Conservation (phyloP, 192 early-diverging fungal species). For the Cladochytrium replicatum region DNA sequence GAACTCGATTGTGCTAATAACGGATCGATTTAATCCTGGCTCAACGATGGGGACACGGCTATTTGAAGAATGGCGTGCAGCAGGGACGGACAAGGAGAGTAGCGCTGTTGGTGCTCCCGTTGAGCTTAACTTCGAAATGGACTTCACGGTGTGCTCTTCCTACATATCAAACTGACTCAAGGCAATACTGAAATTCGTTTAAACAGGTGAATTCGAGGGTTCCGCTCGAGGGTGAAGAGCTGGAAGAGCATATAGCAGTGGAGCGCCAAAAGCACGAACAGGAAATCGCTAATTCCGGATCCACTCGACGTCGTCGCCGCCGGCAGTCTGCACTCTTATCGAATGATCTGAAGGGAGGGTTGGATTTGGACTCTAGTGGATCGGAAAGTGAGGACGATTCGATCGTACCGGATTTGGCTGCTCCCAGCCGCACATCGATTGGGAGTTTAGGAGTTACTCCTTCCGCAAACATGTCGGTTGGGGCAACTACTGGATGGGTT, state of each 20-base stretch:
- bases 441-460: too few species aligned
- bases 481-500: too few species aligned
- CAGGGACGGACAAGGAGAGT: conserved; percentile 15
- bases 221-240: conserved; percentile 76
- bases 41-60: conserved; percentile 57
- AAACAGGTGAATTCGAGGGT: conserved; percentile 44
- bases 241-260: conserved; percentile 54
- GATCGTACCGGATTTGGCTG: too few species aligned
- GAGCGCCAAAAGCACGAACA: conserved; percentile 57
- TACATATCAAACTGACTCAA: background rate
- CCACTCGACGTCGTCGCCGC: too few species aligned
- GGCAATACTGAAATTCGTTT: background rate
- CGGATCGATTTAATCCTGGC: conserved; percentile 63
- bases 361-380: too few species aligned
- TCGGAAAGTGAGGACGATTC: too few species aligned
- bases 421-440: too few species aligned
- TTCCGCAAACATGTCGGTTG: too few species aligned
- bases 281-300: conserved; percentile 58
- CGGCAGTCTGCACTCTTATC: too few species aligned
- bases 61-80: conserved; percentile 51
- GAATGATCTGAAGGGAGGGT: too few species aligned
- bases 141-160: conserved; percentile 8
- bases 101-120: conserved; percentile 11
- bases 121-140: conserved; percentile 20
- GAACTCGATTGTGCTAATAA: conserved; percentile 61